Conservation (phyloP, 768 basidiomycete species). For the Lyophyllum decastes region DNA sequence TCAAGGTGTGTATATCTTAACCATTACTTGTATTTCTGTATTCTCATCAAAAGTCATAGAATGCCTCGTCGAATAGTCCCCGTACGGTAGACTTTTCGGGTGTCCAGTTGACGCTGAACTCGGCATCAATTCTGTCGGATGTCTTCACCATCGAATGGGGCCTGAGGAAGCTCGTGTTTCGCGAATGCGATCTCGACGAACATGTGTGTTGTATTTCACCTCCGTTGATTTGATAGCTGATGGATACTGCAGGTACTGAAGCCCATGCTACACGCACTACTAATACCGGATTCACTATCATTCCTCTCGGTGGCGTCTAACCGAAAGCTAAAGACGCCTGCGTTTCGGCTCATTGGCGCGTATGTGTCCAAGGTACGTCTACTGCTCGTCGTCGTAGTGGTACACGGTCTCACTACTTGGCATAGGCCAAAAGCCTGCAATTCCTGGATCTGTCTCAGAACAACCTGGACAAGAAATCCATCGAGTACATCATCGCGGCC, state of each 20-base stretch:
- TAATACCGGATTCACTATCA: constrained; percentile 79
- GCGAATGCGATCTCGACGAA: constrained; percentile 87
- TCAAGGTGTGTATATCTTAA: constrained; percentile 58
- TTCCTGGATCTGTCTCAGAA: constrained; percentile 93
- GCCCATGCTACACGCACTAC: constrained; percentile 85
- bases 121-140: constrained; percentile 84
- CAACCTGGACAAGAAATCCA: constrained; percentile 75
- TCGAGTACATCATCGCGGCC: constrained; percentile 79
- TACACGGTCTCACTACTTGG: not conserved
- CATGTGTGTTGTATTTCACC: constrained; percentile 45
- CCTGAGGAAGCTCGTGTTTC: constrained; percentile 78
- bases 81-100: constrained; percentile 81
- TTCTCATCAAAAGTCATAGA: constrained; percentile 32
- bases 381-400: not conserved
- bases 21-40: not conserved
- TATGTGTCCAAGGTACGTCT: constrained; percentile 69
- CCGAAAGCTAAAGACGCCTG: constrained; percentile 70
- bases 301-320: constrained; percentile 89
- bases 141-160: constrained; percentile 95
- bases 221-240: not conserved
- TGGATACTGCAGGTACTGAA: constrained; percentile 63
- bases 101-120: constrained; percentile 67
- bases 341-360: constrained; percentile 79
- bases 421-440: constrained; percentile 71
- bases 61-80: constrained; percentile 54